Evolutionary conservation across 139 green algal species (phyloP), one percentile per base, ranked within the genome.

Genomic region (Eudorina sp.): DNA sequence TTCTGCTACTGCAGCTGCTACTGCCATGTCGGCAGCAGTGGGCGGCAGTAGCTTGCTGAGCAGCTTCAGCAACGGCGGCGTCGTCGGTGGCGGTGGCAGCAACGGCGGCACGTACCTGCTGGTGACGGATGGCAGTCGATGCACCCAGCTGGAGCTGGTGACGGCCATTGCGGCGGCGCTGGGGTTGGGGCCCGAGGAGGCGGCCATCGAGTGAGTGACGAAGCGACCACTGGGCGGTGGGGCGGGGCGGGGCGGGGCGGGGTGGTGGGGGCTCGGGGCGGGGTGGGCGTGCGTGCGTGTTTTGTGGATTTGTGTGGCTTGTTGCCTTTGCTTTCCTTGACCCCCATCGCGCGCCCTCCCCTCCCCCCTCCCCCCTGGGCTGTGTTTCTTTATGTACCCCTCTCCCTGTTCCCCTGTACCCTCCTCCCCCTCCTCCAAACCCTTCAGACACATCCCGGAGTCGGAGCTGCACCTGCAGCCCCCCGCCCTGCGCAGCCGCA

Each of bases 121-220:
- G 46, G 88, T 86, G 73, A 64, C 53, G 1, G 90, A 91, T 45
- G 64, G 77, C 16, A 74, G 21, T 43, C 46, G 60, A 11, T 82
- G 75, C 38, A 86, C 21, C 9, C 88, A 91, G 79, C 16, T 8
- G 58, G 78, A 92, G 72, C 48, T 93, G 62, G 78, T 88, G 19
- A 31, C 45, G 31, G 89, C 88, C 36, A 70, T 91, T 55, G 74
- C 77, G 9, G 53, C 76, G 18, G 69, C 45, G 79, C 31, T 92
- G 69, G 60, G 84, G 38, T 5, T 74, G 78, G 78, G 78, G 25
- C 4, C 34, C n/a, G 53, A 46, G 29, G 75, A 83, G 75, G 51
- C 4, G 18, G 76, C 36, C 7, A 38, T 84, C 34, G 53, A 84
- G 75, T 83, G 75, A 83, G 75, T 69, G n/a, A 16, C n/a, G n/a